These are phyloP conservation scores for Serendipita sp. DNA, from an alignment of 768 basidiomycete species.

Conservation along the genomic window DNA sequence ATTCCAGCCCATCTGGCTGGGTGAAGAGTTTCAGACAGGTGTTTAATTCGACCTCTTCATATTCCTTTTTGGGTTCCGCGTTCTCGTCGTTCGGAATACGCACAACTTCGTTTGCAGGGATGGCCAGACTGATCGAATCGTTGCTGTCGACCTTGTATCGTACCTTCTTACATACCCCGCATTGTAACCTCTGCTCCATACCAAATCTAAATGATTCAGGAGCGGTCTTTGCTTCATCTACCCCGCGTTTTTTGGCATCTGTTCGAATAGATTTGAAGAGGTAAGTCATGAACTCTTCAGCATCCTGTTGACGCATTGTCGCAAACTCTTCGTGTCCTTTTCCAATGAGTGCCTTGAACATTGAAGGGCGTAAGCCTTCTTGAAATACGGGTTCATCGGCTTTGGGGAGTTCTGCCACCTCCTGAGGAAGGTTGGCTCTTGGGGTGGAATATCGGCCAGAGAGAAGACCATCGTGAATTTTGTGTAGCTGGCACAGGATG, in stretches of 20 bases:
- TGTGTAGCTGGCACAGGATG: conserved; percentile 89
- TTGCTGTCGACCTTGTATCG: conserved; percentile 61
- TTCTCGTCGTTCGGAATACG: conserved; percentile 27
- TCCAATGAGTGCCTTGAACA: conserved; percentile 80
- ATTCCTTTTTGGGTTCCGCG: conserved; percentile 45
- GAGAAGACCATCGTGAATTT: conserved; percentile 80
- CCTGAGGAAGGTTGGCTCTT: conserved; percentile 20
- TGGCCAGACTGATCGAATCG: conserved; percentile 66
- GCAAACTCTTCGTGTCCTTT: conserved; percentile 87
- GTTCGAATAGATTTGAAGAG: conserved; percentile 57
- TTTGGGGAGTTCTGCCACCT: conserved; percentile 5
- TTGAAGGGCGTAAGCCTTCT: conserved; percentile 61
- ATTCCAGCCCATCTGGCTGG: conserved; percentile 54
- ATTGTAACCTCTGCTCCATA: conserved; percentile 77
- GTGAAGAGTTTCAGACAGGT: conserved; percentile 45
- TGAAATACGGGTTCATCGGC: conserved; percentile 44
- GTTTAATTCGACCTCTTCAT: conserved; percentile 41
- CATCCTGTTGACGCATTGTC: conserved; percentile 94
- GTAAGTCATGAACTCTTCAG: conserved; percentile 84
- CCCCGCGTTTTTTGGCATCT: conserved; percentile 34
- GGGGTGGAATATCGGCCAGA: conserved; percentile 79
- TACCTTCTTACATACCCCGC: conserved; percentile 58
- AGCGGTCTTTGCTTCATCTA: conserved; percentile 36
- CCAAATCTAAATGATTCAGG: conserved; percentile 67
- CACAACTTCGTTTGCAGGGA: conserved; percentile 39